These are phyloP conservation scores for Fusarium nanum DNA, from an alignment of 2,329 filamentous ascomycete genomes.

Conservation along the genomic window DNA sequence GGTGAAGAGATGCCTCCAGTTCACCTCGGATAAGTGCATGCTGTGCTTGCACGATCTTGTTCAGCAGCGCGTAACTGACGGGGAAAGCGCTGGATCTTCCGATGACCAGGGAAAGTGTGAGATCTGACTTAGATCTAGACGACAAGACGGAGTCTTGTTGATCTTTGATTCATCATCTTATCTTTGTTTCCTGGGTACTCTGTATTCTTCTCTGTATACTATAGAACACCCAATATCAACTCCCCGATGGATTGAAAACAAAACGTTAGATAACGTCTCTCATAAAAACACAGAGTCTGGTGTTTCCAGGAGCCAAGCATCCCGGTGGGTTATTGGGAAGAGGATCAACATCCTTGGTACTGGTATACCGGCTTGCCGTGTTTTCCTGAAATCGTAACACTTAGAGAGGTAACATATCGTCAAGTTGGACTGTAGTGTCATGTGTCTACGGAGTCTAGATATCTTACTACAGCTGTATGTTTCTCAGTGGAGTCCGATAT, in stretches of 20 bases:
- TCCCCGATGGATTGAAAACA: not conserved
- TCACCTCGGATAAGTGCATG: slow-evolving; percentile 28
- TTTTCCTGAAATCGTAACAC: not conserved
- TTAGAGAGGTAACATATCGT: not conserved
- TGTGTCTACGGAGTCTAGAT: not conserved
- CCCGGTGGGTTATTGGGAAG: not conserved
- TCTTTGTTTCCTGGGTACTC: not conserved
- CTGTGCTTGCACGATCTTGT: slow-evolving; percentile 28
- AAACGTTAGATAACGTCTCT: not conserved
- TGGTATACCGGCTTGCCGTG: not conserved
- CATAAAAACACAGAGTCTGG: not conserved
- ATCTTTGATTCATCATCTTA: slow-evolving; percentile 4
- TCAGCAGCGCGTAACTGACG: slow-evolving; percentile 9
- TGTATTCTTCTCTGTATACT: slow-evolving; percentile 25
- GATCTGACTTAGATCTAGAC: slow-evolving; percentile 25
- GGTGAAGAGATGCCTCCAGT: slow-evolving; percentile 31
- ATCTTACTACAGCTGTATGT: not conserved
- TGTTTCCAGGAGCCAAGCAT: not conserved
- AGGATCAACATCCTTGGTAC: not conserved
- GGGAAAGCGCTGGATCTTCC: slow-evolving; percentile 39
- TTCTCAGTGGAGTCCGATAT: not conserved
- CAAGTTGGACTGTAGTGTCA: not conserved
- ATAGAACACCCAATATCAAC: not conserved
- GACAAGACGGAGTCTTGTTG: slow-evolving; percentile 4
- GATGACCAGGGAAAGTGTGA: slow-evolving; percentile 8